Base-by-base conservation (phyloP, 495 filamentous ascomycete genomes). In the Penicillium coffeae region DNA sequence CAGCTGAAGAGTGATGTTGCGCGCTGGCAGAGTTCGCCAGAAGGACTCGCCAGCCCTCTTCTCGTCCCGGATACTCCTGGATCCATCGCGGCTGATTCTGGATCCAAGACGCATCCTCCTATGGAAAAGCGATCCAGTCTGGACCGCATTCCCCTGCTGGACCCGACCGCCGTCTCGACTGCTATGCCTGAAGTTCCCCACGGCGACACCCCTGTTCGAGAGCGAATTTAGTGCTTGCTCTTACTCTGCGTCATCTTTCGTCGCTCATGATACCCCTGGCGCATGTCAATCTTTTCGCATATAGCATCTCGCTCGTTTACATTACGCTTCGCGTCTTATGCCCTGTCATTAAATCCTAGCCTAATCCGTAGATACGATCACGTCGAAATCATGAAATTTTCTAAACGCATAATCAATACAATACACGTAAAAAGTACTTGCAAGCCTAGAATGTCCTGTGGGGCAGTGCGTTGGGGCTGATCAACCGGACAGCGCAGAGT, bases 1-100 rank as follows among this genome's bases (percentile, higher is more conserved):
- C 79, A 85, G 25, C 78, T 98, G 68, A 90, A 86, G 72, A 80
- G 79, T 47, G 93, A 98, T 64, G 90, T 96, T 22, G 84, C 83
- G 8, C 90, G 88, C 60, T 95, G 90, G 91, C 90, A 96, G 65
- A 66, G 65, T 21, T 73, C 68, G 13, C 72, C 72, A 2, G 72
- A 75, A 38, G 65, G 61, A 18, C 47, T 50, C 1, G 57, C 54
- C 8, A 69, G 66, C 35, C 71, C 71, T 8, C 45, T 59, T 2
- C 44, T 68, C 10, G 42, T 56, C n/a, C 58, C 64, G 1, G 62
- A 64, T 8, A 50, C 41, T 14, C 51, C 54, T 32, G 43, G 50
- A 14, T 58, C 51, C 25, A 45, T 37, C 8, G 48, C 63, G 7
- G 18, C 52, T 18, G 55, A 54, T 45, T 4, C 25, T 30, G 53